A percentile compares a stretch with the other conserved stretches of the same genome.
These are phyloP conservation scores for Lenwebbia sp. DNA, from an alignment of 345 rosid species.

Conservation along the genomic window DNA sequence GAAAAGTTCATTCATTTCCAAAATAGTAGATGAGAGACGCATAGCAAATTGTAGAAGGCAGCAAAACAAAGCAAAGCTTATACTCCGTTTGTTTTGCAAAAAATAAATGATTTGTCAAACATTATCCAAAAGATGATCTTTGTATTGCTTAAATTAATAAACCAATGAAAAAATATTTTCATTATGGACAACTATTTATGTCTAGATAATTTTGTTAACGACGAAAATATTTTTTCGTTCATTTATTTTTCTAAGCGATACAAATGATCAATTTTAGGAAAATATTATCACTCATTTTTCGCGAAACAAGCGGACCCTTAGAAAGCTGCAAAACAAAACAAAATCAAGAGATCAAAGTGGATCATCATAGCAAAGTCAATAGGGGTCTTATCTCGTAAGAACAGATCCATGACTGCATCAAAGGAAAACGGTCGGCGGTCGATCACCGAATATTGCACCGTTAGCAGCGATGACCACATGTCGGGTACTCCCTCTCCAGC, in stretches of 20 bases:
- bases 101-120: too few species aligned
- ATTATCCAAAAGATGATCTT: too few species aligned
- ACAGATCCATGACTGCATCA: neutral
- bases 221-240: too few species aligned
- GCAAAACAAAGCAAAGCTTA: neutral
- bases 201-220: too few species aligned
- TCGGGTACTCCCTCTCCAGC: neutral
- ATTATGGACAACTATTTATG: too few species aligned
- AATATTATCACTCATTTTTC: too few species aligned
- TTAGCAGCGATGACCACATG: neutral
- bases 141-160: too few species aligned
- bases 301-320: too few species aligned
- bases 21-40: neutral
- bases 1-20: neutral
- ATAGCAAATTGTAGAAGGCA: neutral
- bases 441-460: neutral
- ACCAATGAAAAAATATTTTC: too few species aligned
- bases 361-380: neutral
- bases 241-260: too few species aligned
- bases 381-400: neutral
- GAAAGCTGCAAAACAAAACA: neutral
- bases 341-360: neutral
- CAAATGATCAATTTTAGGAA: too few species aligned
- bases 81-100: too few species aligned
- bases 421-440: neutral